Evolutionary conservation across 1,284 basidiomycete genomes (phyloP).

Genomic region (Fomitopsis palustris): DNA sequence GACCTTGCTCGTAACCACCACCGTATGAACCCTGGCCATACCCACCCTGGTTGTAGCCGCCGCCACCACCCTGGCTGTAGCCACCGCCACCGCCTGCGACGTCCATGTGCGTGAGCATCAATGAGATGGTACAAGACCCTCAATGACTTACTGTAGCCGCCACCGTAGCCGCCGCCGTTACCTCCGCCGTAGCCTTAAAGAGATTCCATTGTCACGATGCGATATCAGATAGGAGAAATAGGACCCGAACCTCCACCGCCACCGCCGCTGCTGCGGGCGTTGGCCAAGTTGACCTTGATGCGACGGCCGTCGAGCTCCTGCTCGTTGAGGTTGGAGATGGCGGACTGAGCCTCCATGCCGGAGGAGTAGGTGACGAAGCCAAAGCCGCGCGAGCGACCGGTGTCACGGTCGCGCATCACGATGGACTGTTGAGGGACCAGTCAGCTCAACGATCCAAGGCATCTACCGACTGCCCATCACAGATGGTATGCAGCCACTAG

Average conservation of each 20-base stretch:
- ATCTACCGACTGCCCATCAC: constrained; percentile 4
- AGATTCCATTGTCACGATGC: constrained; percentile 14
- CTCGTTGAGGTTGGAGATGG: constrained; percentile 83
- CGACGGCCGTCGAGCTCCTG: constrained; percentile 92
- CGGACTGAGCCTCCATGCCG: constrained; percentile 69
- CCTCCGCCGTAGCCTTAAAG: constrained; percentile 24
- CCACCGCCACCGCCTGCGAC: constrained; percentile 22
- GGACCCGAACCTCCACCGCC: constrained; percentile 25
- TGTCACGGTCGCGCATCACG: constrained; percentile 98
- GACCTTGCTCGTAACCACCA: constrained; percentile 16
- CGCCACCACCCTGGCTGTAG: constrained; percentile 24
- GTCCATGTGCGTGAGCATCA: not conserved
- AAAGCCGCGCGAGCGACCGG: constrained; percentile 93
- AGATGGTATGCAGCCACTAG: constrained; percentile 2
- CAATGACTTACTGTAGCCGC: constrained; percentile 25
- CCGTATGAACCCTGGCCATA: constrained; percentile 11
- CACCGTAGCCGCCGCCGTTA: constrained; percentile 18
- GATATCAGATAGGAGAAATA: not conserved
- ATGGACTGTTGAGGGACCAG: constrained; percentile 59
- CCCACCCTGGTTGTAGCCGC: constrained; percentile 22
- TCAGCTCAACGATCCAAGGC: constrained; percentile 10
- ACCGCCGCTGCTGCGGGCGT: constrained; percentile 64
- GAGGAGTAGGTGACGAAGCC: constrained; percentile 86
- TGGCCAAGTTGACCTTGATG: constrained; percentile 94
- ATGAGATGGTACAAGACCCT: not conserved